phyloP scores from a whole-genome alignment of 2,329 filamentous ascomycete species.

The Penicillium sp. region DNA sequence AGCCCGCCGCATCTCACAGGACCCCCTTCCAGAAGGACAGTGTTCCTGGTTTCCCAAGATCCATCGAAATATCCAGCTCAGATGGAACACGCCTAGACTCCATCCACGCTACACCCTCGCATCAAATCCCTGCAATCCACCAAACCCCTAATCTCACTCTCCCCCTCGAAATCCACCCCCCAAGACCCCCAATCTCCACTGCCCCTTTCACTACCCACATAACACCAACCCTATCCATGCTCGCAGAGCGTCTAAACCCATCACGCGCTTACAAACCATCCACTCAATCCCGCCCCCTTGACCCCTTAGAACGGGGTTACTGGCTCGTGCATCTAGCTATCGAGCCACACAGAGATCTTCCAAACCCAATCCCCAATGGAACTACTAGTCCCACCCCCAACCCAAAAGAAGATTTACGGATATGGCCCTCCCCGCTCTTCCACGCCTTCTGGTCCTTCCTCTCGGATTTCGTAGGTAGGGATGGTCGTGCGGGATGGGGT shows the following conservation, averaged over 20 bases:
- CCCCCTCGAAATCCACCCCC: constrained; percentile 51
- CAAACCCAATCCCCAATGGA: constrained; percentile 30
- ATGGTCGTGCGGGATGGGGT: constrained; percentile 46
- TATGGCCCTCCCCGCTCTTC: constrained; percentile 38
- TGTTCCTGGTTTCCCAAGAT: neutral
- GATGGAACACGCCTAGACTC: neutral
- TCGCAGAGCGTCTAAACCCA: constrained; percentile 55
- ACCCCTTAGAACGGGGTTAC: constrained; percentile 69
- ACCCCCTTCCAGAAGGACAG: neutral
- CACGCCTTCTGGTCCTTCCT: constrained; percentile 45
- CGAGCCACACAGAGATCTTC: constrained; percentile 8
- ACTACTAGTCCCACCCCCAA: neutral
- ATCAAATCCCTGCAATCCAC: neutral
- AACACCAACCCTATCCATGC: constrained; percentile 54
- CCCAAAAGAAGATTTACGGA: neutral
- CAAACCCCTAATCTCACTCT: constrained; percentile 8
- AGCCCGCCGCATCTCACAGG: neutral
- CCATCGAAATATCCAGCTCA: neutral
- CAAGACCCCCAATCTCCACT: constrained; percentile 53
- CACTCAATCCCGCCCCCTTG: constrained; percentile 50
- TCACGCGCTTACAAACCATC: constrained; percentile 54
- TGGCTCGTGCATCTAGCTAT: constrained; percentile 69
- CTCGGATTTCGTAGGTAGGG: constrained; percentile 34
- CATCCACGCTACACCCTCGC: neutral
- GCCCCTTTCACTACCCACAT: constrained; percentile 53